Percentiles rank a stretch among this genome's conserved stretches.
These are phyloP conservation scores for Pseudoperonospora humuli DNA, from an alignment of 352 stramenopile genomes.

Conservation along the genomic window DNA sequence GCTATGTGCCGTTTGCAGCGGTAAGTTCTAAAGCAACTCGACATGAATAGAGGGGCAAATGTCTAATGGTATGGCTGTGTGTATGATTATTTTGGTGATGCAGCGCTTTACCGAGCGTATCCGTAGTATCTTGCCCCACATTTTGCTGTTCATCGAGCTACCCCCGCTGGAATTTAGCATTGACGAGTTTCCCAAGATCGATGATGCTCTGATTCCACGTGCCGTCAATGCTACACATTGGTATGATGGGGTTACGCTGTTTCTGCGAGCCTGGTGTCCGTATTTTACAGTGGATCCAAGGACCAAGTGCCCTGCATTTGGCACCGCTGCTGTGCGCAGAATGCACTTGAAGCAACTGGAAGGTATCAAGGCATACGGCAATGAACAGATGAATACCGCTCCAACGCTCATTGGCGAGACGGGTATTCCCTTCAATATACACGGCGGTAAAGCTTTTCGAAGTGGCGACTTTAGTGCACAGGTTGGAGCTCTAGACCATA, in stretches of 20 bases:
- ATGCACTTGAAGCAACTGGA: slow-evolving; percentile 54
- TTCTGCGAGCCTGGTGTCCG: slow-evolving; percentile 55
- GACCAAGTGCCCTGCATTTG: slow-evolving; percentile 62
- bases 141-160: slow-evolving; percentile 75
- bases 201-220: slow-evolving; percentile 39
- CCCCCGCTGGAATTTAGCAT: slow-evolving; percentile 66
- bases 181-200: slow-evolving; percentile 63
- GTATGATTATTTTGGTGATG: slow-evolving; percentile 3
- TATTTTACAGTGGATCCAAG: slow-evolving; percentile 71
- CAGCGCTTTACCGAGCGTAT: slow-evolving; percentile 52
- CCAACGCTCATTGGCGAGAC: slow-evolving; percentile 64
- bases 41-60: neutral
- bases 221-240: slow-evolving; percentile 85
- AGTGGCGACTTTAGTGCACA: slow-evolving; percentile 41
- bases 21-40: slow-evolving; percentile 14
- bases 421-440: slow-evolving; percentile 66
- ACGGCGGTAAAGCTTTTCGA: slow-evolving; percentile 32
- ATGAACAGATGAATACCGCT: slow-evolving; percentile 39
- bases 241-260: slow-evolving; percentile 88
- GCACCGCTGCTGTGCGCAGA: slow-evolving; percentile 38
- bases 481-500: slow-evolving; percentile 54
- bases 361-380: slow-evolving; percentile 46
- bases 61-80: slow-evolving; percentile 7
- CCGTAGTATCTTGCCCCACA: slow-evolving; percentile 44
- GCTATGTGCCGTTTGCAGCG: slow-evolving; percentile 71